Evolutionary conservation across 2,329 filamentous ascomycete species (phyloP).

Genomic region (Xylaria sp.): DNA sequence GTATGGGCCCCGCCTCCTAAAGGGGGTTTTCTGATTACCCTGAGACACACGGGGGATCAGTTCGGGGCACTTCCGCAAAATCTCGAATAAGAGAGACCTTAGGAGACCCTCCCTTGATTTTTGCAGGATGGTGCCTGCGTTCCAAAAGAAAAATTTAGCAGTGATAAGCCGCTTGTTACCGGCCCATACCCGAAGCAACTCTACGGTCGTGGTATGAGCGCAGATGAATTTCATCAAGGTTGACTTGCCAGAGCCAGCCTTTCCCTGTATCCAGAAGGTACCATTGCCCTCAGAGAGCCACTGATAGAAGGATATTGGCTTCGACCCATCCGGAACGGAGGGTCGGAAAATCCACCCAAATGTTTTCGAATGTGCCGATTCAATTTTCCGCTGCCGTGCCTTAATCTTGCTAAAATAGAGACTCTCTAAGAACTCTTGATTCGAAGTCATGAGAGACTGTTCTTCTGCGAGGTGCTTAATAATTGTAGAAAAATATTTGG

Average conservation of each 20-base stretch:
- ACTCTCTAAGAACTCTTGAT: slow-evolving; percentile 15
- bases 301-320: slow-evolving; percentile 5
- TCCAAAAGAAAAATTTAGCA: slow-evolving; percentile 20
- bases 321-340: slow-evolving; percentile 15
- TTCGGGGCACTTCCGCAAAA: slow-evolving; percentile 18
- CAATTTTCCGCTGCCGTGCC: slow-evolving; percentile 12
- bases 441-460: slow-evolving; percentile 5
- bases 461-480: slow-evolving; percentile 22
- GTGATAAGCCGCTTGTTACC: slow-evolving; percentile 12
- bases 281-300: slow-evolving; percentile 16
- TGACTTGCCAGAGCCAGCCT: slow-evolving; percentile 24
- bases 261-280: slow-evolving; percentile 23
- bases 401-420: slow-evolving; percentile 25
- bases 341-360: slow-evolving; percentile 15
- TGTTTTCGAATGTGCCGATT: slow-evolving; percentile 21
- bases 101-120: slow-evolving; percentile 22
- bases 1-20: background rate
- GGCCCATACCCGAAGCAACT: slow-evolving; percentile 12
- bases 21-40: slow-evolving; percentile 1
- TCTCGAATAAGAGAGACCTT: slow-evolving; percentile 19
- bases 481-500: slow-evolving; percentile 8
- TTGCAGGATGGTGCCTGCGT: slow-evolving; percentile 13
- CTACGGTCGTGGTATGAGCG: background rate
- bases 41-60: slow-evolving; percentile 16
- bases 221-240: slow-evolving; percentile 43